Base-by-base conservation (phyloP, 495 filamentous ascomycete species). In the Endocarpon pusillum region DNA sequence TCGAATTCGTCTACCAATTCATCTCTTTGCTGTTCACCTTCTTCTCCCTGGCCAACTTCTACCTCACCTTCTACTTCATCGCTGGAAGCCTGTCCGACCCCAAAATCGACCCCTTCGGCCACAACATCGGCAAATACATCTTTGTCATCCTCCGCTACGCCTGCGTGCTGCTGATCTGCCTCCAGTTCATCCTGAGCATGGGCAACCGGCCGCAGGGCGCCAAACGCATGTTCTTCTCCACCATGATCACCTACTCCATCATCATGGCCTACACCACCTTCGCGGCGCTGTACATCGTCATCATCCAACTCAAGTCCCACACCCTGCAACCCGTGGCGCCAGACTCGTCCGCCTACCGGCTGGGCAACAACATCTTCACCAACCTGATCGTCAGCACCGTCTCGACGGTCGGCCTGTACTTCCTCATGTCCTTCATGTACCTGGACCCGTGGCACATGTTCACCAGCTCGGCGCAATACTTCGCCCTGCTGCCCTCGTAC, bases 371-470 rank as follows among this genome's bases (percentile, higher is more conserved):
- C 45, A 62, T 92, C 24, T 89, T 99, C 60, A 83, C 86, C 32
- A 94, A 96, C 58, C 68, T 99, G 19, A 81, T 94, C 51, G 67
- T 99, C 38, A 84, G 77, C n/a, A 80, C 78, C 33, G 65, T 74
- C 15, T 86, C 80, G 3, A 99, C 91, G 1, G 57, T 96, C 23
- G 91, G 91, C 1, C 64, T 99, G 1, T 96, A 96, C 66, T 92
- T 99, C 63, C 64, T 92, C 57, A 92, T 85, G 69, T 81, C 73
- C 38, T 89, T 96, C 62, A 54, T 99, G 19, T 99, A 96, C 57
- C 73, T 94, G 18, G 91, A 96, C 47, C 91, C 91, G 0, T 99
- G 91, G 91, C 89, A 99, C 62, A 92, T 99, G 84, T 81, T 96
- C 58, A 99, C 91, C 19, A 81, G 72, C 1, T 75, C 81, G 0